A percentile compares a stretch with the other conserved stretches of the same genome.
These are phyloP conservation scores for Fraxinus paxiana DNA, from an alignment of 305 asterid genomes.

Conservation along the genomic window DNA sequence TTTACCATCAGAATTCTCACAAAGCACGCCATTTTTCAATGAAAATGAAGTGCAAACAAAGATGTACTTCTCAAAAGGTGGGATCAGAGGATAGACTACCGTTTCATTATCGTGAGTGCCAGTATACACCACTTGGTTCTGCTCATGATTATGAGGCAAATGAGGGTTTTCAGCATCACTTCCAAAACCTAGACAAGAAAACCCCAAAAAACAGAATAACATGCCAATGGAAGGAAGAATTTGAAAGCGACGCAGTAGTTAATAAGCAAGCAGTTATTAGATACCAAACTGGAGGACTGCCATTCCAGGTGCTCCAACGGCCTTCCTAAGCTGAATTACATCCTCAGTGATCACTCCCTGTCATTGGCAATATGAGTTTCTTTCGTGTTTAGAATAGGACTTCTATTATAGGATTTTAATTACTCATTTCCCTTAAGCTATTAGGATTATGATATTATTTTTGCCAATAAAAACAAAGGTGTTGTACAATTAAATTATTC, in stretches of 20 bases:
- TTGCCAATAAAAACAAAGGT: neutral
- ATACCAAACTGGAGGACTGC: conserved; percentile 98
- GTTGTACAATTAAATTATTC: neutral
- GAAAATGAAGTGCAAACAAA: neutral
- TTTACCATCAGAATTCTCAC: conserved; percentile 1
- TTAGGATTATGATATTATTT: neutral
- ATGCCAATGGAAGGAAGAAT: conserved; percentile 15
- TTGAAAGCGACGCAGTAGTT: conserved; percentile 16
- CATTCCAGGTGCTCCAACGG: conserved; percentile 97
- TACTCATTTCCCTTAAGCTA: neutral
- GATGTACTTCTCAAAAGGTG: neutral
- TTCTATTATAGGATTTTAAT: neutral
- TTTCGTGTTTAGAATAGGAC: neutral
- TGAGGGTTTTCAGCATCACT: conserved; percentile 97
- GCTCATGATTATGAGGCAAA: conserved; percentile 89
- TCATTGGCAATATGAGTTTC: conserved; percentile 22
- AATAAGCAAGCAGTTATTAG: conserved; percentile 19
- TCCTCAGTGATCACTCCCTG: conserved; percentile 96
- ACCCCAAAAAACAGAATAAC: conserved; percentile 17
- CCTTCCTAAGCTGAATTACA: conserved; percentile 80
- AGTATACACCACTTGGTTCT: conserved; percentile 90
- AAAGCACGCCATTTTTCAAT: neutral
- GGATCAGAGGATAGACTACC: conserved; percentile 34
- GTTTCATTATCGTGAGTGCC: conserved; percentile 99
- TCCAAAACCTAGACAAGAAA: conserved; percentile 65